Percentiles rank a stretch among this genome's conserved stretches.
These are phyloP conservation scores for Emergomyces orientalis DNA, from an alignment of 2,329 filamentous ascomycete genomes.

Conservation along the genomic window DNA sequence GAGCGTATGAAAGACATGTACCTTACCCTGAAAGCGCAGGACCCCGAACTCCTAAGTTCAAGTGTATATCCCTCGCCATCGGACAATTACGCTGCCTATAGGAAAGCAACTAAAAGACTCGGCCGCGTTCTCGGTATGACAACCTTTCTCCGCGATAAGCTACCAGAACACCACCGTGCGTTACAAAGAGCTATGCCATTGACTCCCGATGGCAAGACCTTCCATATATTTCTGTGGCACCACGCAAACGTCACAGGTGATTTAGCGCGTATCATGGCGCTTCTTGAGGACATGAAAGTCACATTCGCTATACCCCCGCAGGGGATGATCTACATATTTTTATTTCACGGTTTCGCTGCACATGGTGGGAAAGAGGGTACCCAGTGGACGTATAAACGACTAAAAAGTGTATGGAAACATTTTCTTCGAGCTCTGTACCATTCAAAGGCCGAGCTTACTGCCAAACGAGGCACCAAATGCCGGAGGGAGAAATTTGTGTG, in stretches of 20 bases:
- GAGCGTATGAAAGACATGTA: conserved; percentile 66
- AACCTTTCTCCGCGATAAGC: conserved; percentile 34
- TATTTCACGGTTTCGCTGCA: conserved; percentile 71
- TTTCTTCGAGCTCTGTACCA: conserved; percentile 44
- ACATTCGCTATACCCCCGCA: conserved; percentile 58
- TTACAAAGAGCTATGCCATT: conserved; percentile 59
- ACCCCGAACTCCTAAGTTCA: conserved; percentile 11
- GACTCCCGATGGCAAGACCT: conserved; percentile 68
- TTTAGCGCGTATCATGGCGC: conserved; percentile 58
- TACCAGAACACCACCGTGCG: conserved; percentile 48
- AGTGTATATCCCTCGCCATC: conserved; percentile 22
- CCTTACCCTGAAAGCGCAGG: conserved; percentile 25
- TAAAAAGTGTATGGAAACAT: conserved; percentile 58
- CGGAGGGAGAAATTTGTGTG: conserved; percentile 15
- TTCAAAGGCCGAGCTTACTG: conserved; percentile 23
- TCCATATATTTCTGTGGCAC: conserved; percentile 67
- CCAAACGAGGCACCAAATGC: conserved; percentile 8
- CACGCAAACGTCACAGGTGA: conserved; percentile 61
- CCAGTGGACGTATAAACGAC: conserved; percentile 61
- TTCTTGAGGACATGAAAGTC: conserved; percentile 70
- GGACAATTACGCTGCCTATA: conserved; percentile 30
- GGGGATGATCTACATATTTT: conserved; percentile 64
- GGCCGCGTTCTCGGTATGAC: conserved; percentile 42
- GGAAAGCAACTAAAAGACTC: conserved; percentile 34
- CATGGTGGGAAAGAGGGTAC: conserved; percentile 60